Percentiles rank a stretch among this genome's conserved stretches.
Conservation (phyloP, 225 moss, liverwort and hornwort genomes). For the Neckera pumila region DNA sequence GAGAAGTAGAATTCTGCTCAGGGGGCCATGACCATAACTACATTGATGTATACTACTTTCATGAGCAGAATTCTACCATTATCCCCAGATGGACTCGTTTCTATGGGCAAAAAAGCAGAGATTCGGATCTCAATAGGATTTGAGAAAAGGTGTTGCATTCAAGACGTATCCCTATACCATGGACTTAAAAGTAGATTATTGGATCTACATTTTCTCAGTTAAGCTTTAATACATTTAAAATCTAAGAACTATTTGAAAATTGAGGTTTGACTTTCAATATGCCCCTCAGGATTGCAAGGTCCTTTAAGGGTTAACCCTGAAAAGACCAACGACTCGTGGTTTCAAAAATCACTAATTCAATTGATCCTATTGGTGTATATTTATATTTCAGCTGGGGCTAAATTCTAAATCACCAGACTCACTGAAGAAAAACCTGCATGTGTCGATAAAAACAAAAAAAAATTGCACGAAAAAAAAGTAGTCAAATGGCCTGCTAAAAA, state of each 20-base stretch:
- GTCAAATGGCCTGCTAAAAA: background rate
- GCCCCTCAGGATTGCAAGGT: background rate
- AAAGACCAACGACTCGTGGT: background rate
- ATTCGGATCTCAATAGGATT: background rate
- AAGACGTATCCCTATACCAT: background rate
- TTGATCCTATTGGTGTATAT: background rate
- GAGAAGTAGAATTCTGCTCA: background rate
- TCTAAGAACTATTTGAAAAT: background rate
- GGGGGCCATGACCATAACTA: background rate
- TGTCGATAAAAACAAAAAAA: no score
- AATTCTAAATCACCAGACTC: background rate
- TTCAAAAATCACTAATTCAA: background rate
- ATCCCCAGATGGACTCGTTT: background rate
- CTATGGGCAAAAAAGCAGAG: no score
- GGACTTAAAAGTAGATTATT: background rate
- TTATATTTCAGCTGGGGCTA: background rate
- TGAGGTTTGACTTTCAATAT: background rate
- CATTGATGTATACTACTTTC: background rate
- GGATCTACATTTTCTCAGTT: background rate
- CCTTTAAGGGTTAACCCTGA: background rate
- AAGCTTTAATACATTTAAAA: no score
- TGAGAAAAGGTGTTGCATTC: background rate
- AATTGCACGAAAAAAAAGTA: no score
- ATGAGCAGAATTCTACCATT: background rate
- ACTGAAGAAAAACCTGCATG: no score